Evolutionary conservation across 1,284 basidiomycete species (phyloP), one percentile per base, ranked within the genome.

Genomic region (Lignosus rhinocerotis): DNA sequence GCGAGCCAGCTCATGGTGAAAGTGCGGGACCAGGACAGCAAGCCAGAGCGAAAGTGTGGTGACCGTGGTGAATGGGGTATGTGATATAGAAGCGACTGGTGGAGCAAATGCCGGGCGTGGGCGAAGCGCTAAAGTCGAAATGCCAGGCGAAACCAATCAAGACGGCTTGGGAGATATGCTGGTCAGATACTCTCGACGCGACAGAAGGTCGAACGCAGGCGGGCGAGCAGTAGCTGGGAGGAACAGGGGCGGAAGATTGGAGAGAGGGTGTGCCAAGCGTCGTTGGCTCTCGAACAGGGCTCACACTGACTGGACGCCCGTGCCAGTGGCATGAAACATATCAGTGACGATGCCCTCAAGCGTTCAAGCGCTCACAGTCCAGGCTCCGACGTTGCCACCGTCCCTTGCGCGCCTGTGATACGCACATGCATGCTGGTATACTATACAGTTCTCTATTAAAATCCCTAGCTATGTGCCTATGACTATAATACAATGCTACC

Each of bases 1-100:
- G 79, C 74, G 53, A 91, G 75, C 88, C 88, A 91, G 75, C 84
- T 83, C 88, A 91, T 91, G 59, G 51, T 61, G 54, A 53, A 19
- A 41, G 60, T 53, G 43, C 43, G 53, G 54, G 58, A 49, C 48
- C 48, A 43, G 59, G 32, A 36, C 47, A 53, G 53, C 44, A 39
- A 56, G 47, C 46, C 41, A 46, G 42, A 38, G 42, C n/a, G 45
- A 57, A 31, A 50, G 36, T 44, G 53, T 51, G 51, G 59, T 54
- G 53, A 43, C 38, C 61, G 36, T 25, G 50, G 43, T 41, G 51
- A 54, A 25, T 53, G 25, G 31, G 51, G 47, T 6, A 50, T 43
- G 56, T 45, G 54, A 53, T 43, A 33, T 57, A 58, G 58, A 51
- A 56, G 48, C 46, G 50, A 50, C 32, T 42, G 55, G 55, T 65